Evolutionary conservation across 371 early-diverging fungal genomes (phyloP).

Genomic region (Syncephalis plumigaleata): DNA sequence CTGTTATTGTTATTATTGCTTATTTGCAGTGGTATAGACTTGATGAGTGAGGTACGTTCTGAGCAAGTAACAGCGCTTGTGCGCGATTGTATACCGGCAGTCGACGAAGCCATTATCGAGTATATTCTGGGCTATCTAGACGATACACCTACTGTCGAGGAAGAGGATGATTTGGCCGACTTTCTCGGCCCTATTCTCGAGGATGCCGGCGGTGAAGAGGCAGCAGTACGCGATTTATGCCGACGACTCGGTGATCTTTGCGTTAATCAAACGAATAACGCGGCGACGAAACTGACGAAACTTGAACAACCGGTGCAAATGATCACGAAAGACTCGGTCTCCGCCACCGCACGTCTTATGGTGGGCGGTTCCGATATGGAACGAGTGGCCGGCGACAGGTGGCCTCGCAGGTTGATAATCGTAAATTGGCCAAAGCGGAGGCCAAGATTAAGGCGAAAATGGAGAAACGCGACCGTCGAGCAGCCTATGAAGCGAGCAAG

Average conservation of each 20-base stretch:
- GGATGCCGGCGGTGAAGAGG: constrained; percentile 51
- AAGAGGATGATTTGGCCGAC: constrained; percentile 56
- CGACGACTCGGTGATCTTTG: constrained; percentile 5
- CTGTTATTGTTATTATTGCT: too few relatives aligned
- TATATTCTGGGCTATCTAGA: constrained; percentile 71
- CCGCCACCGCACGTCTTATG: constrained; percentile 29
- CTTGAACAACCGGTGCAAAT: constrained; percentile 40
- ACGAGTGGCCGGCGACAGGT: constrained; percentile 44
- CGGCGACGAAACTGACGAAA: constrained; percentile 14
- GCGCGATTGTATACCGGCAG: constrained; percentile 42
- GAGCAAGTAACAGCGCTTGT: constrained; percentile 14
- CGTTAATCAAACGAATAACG: background rate
- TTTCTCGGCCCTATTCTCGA: constrained; percentile 73
- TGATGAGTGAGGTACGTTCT: too few relatives aligned
- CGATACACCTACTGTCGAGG: constrained; percentile 51
- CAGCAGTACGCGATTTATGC: constrained; percentile 41
- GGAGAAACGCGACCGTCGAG: constrained; percentile 50
- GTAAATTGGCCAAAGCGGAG: constrained; percentile 87
- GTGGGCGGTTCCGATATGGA: constrained; percentile 37
- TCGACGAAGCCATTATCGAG: constrained; percentile 59
- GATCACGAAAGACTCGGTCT: constrained; percentile 25
- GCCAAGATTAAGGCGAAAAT: constrained; percentile 77
- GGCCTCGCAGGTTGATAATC: constrained; percentile 75
- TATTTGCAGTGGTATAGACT: too few relatives aligned
- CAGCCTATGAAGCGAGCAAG: constrained; percentile 64